Base-by-base conservation (phyloP, 345 rosid species). In the Acer negundo region DNA sequence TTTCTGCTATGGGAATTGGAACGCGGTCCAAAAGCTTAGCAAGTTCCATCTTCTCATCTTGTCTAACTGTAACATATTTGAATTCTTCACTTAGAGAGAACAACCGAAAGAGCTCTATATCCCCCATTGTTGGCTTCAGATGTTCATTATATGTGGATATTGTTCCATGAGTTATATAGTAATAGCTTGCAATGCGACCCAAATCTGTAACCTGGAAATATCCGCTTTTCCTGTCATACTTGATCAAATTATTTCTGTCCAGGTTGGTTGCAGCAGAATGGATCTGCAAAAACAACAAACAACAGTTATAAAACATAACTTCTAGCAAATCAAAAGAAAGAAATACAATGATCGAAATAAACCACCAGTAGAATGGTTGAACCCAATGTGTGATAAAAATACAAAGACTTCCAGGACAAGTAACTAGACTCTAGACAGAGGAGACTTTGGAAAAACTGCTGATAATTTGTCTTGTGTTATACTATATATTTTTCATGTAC, bases 171-270 rank as follows among this genome's bases (percentile, higher is more conserved):
- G 88, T 86, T 77, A 91, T 92, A 78, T 96, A 96, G 80, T 90
- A 92, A 80, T 94, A 96, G 86, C 99, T 94, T 47, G 99, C 98
- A 82, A 96, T 94, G n/a, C 99, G 92, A 65, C 99, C 99, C 90
- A 96, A 85, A 84, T 94, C 97, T n/a, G 98, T 94, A 58, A 89
- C 97, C 85, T 96, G 99, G 86, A 96, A 96, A 84, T 89, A 90
- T 72, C 99, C 99, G 79, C 97, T 92, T 83, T 96, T 94, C 77
- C 91, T 82, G 75, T 94, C 98, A 74, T 96, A 94, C 86, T 89
- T 96, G 16, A 94, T 88, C 90, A 96, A 84, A 86, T 94, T 94
- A 79, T 88, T 94, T 78, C 82, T 94, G 89, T 96, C 99, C 91
- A 96, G 84, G 75, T 91, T 75, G 11, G 89, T 90, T 67, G 98